Conservation (phyloP, 352 stramenopile genomes). For the Phytophthora sansomeana region DNA sequence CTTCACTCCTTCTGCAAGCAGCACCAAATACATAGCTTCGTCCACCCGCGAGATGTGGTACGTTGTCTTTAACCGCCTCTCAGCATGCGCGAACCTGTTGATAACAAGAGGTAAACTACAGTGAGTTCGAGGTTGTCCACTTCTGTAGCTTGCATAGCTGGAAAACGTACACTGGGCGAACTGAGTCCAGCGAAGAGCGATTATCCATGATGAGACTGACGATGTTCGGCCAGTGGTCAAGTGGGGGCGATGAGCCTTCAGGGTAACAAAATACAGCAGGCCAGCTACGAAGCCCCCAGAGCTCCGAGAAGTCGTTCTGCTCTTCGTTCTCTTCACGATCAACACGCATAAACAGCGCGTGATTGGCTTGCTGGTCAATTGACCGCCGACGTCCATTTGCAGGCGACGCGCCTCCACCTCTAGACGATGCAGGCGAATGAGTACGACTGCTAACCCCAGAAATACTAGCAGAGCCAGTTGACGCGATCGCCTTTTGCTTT, state of each 20-base stretch:
- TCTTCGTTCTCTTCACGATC: slow-evolving; percentile 69
- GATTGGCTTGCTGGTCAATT: slow-evolving; percentile 33
- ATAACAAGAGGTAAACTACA: background rate
- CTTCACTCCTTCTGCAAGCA: slow-evolving; percentile 76
- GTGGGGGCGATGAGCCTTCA: slow-evolving; percentile 51
- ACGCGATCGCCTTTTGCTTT: slow-evolving; percentile 30
- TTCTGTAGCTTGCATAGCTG: background rate
- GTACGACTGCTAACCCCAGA: slow-evolving; percentile 34
- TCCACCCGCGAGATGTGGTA: slow-evolving; percentile 86
- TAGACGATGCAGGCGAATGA: slow-evolving; percentile 41
- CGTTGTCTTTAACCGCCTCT: slow-evolving; percentile 68
- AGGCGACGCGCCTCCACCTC: slow-evolving; percentile 28
- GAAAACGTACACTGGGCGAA: slow-evolving; percentile 57
- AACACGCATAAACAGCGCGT: slow-evolving; percentile 64
- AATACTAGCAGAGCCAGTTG: slow-evolving; percentile 21
- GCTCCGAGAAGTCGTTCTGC: slow-evolving; percentile 78
- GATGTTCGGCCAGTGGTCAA: slow-evolving; percentile 89
- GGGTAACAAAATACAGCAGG: slow-evolving; percentile 88
- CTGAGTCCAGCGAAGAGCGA: slow-evolving; percentile 57
- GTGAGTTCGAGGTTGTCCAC: background rate
- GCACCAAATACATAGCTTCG: slow-evolving; percentile 74
- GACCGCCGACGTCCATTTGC: slow-evolving; percentile 36
- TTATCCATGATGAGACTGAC: slow-evolving; percentile 91
- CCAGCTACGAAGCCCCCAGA: slow-evolving; percentile 83
- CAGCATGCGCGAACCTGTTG: slow-evolving; percentile 66